Conservation (phyloP, 495 filamentous ascomycete genomes). For the Bacidia rubella region DNA sequence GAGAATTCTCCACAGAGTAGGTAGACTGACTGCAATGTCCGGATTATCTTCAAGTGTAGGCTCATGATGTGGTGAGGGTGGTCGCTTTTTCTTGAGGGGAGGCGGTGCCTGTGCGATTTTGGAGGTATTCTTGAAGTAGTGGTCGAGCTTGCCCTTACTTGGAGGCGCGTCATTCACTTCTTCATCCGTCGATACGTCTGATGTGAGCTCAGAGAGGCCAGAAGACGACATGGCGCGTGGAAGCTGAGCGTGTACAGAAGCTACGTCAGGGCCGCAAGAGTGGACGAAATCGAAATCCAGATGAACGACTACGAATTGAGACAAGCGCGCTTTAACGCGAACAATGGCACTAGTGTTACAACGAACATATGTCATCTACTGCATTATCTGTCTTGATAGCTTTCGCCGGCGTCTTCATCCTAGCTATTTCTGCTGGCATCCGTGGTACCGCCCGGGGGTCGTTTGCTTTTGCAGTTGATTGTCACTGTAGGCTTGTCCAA, state of each 20-base stretch:
- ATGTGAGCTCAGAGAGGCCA: conserved; percentile 45
- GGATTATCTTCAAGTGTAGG: conserved; percentile 77
- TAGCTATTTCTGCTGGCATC: no score
- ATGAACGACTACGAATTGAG: background rate
- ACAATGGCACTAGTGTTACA: background rate
- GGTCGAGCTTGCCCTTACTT: conserved; percentile 21
- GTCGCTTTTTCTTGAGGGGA: conserved; percentile 55
- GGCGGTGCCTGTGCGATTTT: conserved; percentile 43
- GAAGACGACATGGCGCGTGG: conserved; percentile 34
- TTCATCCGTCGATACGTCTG: conserved; percentile 42
- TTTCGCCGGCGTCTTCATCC: no score
- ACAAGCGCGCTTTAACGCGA: conserved; percentile 1
- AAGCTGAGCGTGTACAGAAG: conserved; percentile 11
- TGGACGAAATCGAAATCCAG: background rate
- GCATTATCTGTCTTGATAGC: no score
- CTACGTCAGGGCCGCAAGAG: conserved; percentile 15
- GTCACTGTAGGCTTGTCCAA: no score
- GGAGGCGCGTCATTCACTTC: conserved; percentile 30
- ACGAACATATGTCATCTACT: background rate
- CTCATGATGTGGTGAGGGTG: conserved; percentile 78
- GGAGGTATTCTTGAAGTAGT: conserved; percentile 28
- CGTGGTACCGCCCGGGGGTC: no score
- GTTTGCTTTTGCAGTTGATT: no score
- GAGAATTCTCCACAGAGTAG: background rate
- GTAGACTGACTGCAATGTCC: conserved; percentile 62